Conservation (phyloP, 805 yeast genomes). For the Spathaspora arborariae region DNA sequence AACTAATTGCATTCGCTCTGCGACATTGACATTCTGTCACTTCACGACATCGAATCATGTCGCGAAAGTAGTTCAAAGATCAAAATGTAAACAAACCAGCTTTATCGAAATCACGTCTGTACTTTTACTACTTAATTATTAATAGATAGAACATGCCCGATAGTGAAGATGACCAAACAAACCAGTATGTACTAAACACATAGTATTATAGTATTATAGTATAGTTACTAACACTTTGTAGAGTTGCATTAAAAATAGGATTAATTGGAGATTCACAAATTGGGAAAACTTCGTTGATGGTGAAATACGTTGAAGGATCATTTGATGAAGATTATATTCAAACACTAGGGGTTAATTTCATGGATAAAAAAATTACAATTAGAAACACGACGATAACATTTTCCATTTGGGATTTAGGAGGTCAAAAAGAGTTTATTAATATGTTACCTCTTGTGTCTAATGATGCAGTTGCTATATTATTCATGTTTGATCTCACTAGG, state of each 20-base stretch:
- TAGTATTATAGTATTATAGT: neutral
- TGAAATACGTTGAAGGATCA: constrained; percentile 91
- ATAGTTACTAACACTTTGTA: constrained; percentile 16
- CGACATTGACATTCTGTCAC: neutral
- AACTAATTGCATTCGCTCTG: neutral
- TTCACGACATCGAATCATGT: neutral
- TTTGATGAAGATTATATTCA: constrained; percentile 91
- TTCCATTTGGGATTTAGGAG: constrained; percentile 94
- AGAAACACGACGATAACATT: constrained; percentile 86
- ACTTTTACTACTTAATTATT: neutral
- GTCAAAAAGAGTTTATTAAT: constrained; percentile 89
- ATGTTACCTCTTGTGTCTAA: constrained; percentile 91
- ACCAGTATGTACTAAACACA: constrained; percentile 29
- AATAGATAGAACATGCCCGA: neutral
- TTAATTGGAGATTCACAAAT: constrained; percentile 93
- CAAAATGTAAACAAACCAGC: constrained; percentile 12
- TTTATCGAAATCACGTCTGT: neutral
- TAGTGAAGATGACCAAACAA: constrained; percentile 18
- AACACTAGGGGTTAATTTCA: constrained; percentile 91
- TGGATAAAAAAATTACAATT: constrained; percentile 84
- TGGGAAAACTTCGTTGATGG: constrained; percentile 95
- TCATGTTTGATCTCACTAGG: constrained; percentile 84
- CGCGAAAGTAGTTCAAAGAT: neutral
- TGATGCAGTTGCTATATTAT: constrained; percentile 87
- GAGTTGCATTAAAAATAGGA: constrained; percentile 80